Conservation (phyloP, 139 green algal species). For the Chlorella vulgaris region DNA sequence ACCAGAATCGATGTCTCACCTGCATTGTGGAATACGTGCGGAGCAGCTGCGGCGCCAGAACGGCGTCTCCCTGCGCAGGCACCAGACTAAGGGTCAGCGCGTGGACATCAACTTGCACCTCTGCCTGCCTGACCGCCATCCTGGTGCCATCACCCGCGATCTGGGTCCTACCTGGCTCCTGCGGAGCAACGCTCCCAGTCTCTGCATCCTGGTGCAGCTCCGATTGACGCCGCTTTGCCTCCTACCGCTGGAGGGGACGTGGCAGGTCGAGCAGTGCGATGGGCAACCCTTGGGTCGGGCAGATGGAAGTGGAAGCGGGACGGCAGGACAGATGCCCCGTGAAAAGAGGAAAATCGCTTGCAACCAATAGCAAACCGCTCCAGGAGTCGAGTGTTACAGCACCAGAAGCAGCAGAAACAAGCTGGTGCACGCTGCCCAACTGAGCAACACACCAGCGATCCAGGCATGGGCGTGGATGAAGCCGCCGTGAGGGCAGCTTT, state of each 20-base stretch:
- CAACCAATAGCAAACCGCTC: no score
- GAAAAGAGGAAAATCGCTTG: no score
- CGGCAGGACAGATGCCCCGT: no score
- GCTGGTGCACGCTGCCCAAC: no score
- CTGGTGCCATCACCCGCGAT: neutral
- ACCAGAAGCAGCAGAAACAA: no score
- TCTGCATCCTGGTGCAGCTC: neutral
- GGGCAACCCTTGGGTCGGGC: no score
- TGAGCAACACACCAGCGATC: neutral
- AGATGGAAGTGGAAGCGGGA: no score
- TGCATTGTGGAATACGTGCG: slow-evolving; percentile 40
- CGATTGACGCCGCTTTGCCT: neutral
- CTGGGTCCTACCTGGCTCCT: slow-evolving; percentile 8
- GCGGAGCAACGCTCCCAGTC: slow-evolving; percentile 4
- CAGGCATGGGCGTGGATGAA: slow-evolving; percentile 14
- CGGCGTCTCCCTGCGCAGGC: neutral
- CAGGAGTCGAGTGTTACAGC: no score
- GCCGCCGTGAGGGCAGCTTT: slow-evolving; percentile 18
- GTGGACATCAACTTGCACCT: neutral
- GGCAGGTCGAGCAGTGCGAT: no score
- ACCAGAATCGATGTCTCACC: slow-evolving; percentile 2
- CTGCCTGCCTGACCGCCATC: neutral
- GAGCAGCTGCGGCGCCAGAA: slow-evolving; percentile 1
- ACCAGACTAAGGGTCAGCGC: neutral
- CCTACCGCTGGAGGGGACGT: neutral